Percentiles rank a stretch among this genome's conserved stretches.
These are phyloP conservation scores for Zoysia pacifica DNA, from an alignment of 176 grass and related monocot species.

Conservation along the genomic window DNA sequence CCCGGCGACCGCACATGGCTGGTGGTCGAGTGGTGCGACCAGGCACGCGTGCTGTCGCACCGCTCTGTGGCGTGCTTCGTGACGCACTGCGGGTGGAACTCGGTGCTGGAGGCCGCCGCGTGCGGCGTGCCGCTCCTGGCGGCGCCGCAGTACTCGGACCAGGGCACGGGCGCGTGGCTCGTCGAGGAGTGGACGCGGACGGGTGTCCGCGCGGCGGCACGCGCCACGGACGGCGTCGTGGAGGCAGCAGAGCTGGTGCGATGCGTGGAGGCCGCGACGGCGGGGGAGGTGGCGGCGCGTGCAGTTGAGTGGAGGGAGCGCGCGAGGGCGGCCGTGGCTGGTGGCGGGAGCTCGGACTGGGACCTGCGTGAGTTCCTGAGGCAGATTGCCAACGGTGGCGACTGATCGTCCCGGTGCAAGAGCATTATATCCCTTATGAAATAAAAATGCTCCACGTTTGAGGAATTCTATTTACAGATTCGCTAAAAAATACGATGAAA, in stretches of 20 bases:
- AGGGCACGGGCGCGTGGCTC: conserved; percentile 69
- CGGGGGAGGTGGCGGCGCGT: conserved; percentile 25
- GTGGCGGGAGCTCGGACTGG: conserved; percentile 41
- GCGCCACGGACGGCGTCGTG: conserved; percentile 36
- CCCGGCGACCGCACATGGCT: background rate
- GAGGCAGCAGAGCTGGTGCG: conserved; percentile 50
- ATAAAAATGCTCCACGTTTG: too few species aligned
- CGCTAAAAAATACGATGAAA: too few species aligned
- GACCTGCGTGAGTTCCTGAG: conserved; percentile 39
- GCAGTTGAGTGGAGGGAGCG: conserved; percentile 51
- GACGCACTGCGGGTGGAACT: conserved; percentile 79
- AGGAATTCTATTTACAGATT: too few species aligned
- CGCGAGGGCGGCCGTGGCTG: conserved; percentile 25
- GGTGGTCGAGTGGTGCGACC: conserved; percentile 78
- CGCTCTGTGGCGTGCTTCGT: conserved; percentile 69
- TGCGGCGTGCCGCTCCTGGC: conserved; percentile 61
- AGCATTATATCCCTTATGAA: too few species aligned
- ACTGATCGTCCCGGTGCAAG: background rate
- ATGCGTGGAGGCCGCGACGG: conserved; percentile 46
- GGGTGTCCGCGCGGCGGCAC: conserved; percentile 44
- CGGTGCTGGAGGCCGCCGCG: conserved; percentile 39
- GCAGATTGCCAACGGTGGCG: background rate
- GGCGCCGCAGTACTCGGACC: conserved; percentile 75
- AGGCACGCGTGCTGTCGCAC: conserved; percentile 66
- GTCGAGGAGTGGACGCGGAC: conserved; percentile 49